Evolutionary conservation across 495 filamentous ascomycete genomes (phyloP).

Genomic region (Talaromyces trachyspermus): DNA sequence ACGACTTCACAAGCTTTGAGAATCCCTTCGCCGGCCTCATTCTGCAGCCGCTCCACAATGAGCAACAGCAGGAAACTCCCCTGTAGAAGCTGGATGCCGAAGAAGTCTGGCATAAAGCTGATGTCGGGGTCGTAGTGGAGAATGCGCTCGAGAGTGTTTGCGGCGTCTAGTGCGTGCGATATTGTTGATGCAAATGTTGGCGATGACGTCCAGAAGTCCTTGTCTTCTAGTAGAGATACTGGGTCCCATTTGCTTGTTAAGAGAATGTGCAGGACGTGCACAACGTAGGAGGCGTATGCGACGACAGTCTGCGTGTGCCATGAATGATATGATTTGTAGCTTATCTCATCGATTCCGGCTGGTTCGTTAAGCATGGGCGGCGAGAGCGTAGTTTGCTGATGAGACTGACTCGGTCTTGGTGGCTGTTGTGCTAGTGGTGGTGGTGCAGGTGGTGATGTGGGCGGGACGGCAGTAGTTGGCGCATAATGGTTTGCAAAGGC

Average conservation of each 20-base stretch:
- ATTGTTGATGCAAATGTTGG: conserved; percentile 75
- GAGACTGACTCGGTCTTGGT: background rate
- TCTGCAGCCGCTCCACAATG: conserved; percentile 75
- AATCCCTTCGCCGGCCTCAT: conserved; percentile 71
- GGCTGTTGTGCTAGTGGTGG: background rate
- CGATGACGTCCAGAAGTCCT: conserved; percentile 81
- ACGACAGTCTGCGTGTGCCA: conserved; percentile 80
- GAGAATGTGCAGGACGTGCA: conserved; percentile 78
- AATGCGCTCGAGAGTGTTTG: conserved; percentile 74
- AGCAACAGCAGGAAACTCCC: conserved; percentile 75
- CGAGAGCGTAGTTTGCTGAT: background rate
- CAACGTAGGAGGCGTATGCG: conserved; percentile 82
- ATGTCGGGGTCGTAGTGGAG: conserved; percentile 79
- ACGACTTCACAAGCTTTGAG: conserved; percentile 81
- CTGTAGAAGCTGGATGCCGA: conserved; percentile 78
- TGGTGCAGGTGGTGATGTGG: background rate
- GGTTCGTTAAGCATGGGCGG: conserved; percentile 5
- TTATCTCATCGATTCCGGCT: conserved; percentile 31
- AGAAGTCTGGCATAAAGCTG: conserved; percentile 87
- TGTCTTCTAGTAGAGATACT: conserved; percentile 77
- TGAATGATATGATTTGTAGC: conserved; percentile 37
- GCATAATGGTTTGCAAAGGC: conserved; percentile 59
- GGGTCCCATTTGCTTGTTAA: conserved; percentile 85
- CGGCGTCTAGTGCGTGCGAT: conserved; percentile 70
- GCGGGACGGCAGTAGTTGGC: conserved; percentile 24